phyloP scores from a whole-genome alignment of 768 basidiomycete genomes.

The Boletus sp. region DNA sequence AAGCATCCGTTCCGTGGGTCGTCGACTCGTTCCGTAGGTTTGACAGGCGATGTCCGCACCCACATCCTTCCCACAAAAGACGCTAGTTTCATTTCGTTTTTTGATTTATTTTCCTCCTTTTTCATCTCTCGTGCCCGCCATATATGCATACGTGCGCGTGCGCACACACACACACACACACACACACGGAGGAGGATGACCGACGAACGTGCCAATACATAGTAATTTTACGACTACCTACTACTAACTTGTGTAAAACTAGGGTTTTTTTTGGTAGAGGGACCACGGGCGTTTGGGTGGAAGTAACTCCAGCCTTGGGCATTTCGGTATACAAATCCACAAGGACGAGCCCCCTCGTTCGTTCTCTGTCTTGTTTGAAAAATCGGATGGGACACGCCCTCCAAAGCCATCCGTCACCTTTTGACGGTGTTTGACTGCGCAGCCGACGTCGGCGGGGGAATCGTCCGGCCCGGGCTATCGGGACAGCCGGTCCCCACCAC shows the following conservation, averaged over 20 bases:
- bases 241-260: neutral
- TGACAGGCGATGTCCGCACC: neutral
- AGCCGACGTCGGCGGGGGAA: no score
- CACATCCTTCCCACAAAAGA: neutral
- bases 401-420: no score
- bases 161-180: neutral
- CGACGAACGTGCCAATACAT: neutral
- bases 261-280: no score
- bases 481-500: no score
- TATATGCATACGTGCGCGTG: neutral
- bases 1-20: neutral
- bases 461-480: no score
- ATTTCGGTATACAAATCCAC: no score
- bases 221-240: slow-evolving; percentile 2
- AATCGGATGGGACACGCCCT: no score
- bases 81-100: neutral
- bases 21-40: neutral
- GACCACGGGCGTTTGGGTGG: neutral
- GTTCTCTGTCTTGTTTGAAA: no score
- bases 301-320: neutral
- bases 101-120: neutral
- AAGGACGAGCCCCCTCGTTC: no score
- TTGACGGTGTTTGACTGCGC: no score
- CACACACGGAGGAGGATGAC: neutral
- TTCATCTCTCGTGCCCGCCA: neutral